phyloP scores from a whole-genome alignment of 306 rosid species.

The Canavalia ensiformis region DNA sequence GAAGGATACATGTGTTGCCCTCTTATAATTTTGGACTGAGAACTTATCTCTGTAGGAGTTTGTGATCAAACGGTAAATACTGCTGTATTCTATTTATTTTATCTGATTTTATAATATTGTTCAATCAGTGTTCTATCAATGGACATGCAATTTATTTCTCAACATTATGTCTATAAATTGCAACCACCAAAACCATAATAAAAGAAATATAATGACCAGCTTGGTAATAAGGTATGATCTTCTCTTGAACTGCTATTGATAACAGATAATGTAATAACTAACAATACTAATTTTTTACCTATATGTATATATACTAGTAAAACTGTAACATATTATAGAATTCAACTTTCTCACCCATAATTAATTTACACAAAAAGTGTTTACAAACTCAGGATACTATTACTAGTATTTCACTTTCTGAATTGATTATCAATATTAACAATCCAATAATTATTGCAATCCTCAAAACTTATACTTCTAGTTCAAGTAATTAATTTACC shows the following conservation, averaged over 20 bases:
- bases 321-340: background rate
- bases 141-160: background rate
- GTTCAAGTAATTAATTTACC: background rate
- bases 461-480: background rate
- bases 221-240: too few species aligned
- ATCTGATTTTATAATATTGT: too few species aligned
- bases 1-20: too few species aligned
- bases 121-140: too few species aligned
- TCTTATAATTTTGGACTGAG: too few species aligned
- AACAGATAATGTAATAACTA: too few species aligned
- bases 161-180: background rate
- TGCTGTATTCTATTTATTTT: too few species aligned
- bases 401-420: background rate
- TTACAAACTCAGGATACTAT: background rate
- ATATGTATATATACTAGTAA: too few species aligned
- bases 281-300: too few species aligned
- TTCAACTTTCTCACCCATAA: background rate
- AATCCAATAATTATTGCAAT: background rate
- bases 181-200: background rate
- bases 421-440: background rate
- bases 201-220: background rate
- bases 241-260: too few species aligned
- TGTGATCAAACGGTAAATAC: too few species aligned
- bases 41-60: too few species aligned
- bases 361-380: slow-evolving; percentile 8